A percentile compares a stretch with the other conserved stretches of the same genome.
Conservation (phyloP, 352 stramenopile genomes). For the Phytopythium sindhum region DNA sequence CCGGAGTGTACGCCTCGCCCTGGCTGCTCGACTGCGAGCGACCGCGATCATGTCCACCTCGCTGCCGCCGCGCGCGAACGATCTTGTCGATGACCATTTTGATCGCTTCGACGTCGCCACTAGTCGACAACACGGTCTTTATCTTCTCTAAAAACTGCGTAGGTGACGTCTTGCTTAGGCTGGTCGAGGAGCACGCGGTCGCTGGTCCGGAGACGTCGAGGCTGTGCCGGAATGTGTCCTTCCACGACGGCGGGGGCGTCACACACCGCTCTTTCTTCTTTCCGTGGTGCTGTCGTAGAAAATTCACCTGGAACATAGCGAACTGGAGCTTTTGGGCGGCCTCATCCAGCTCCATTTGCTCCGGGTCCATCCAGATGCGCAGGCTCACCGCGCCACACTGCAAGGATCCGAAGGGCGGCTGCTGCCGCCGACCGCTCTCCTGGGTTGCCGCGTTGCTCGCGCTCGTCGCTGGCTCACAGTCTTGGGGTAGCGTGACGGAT, state of each 20-base stretch:
- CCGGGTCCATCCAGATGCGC: constrained; percentile 36
- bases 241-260: constrained; percentile 6
- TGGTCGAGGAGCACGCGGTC: background rate
- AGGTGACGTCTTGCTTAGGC: constrained; percentile 7
- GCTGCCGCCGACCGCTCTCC: background rate
- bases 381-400: constrained; percentile 28
- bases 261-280: background rate
- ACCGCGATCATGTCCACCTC: background rate
- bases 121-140: constrained; percentile 9
- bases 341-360: background rate
- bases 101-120: constrained; percentile 18
- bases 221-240: constrained; percentile 21
- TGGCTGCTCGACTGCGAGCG: constrained; percentile 3
- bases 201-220: background rate
- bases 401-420: constrained; percentile 26
- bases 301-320: background rate
- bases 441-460: background rate
- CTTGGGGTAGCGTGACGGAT: background rate
- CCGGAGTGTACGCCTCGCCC: background rate
- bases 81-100: constrained; percentile 18
- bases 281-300: too few species aligned
- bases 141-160: constrained; percentile 9
- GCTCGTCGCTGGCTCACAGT: background rate
- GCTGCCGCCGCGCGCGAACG: background rate
- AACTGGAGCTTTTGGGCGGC: constrained; percentile 11